Conservation (phyloP, 2,329 filamentous ascomycete species). For the Leptographium wingfieldii region DNA sequence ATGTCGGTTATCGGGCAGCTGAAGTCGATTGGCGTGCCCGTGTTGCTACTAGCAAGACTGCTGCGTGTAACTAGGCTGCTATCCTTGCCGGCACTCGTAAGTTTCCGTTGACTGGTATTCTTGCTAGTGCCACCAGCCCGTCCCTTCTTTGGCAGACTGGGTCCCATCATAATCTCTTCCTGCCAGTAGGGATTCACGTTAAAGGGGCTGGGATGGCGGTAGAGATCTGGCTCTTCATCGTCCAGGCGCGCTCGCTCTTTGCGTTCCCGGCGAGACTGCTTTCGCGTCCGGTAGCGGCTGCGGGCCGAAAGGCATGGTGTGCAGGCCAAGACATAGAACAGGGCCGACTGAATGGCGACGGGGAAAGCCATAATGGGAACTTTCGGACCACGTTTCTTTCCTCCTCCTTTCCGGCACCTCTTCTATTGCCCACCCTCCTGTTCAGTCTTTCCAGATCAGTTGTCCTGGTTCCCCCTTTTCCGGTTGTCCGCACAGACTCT, state of each 20-base stretch:
- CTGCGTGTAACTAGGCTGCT: slow-evolving; percentile 30
- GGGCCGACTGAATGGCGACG: slow-evolving; percentile 57
- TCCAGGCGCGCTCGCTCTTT: slow-evolving; percentile 52
- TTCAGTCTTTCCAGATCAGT: background rate
- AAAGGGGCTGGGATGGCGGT: slow-evolving; percentile 70
- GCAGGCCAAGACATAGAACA: slow-evolving; percentile 69
- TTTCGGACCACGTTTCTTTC: background rate
- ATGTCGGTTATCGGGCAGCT: background rate
- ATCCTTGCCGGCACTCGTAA: slow-evolving; percentile 45
- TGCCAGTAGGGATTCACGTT: slow-evolving; percentile 82
- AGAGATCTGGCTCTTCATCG: slow-evolving; percentile 57
- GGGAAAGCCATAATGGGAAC: slow-evolving; percentile 33
- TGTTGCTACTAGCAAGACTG: slow-evolving; percentile 23
- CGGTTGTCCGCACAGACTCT: background rate
- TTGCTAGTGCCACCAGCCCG: slow-evolving; percentile 31
- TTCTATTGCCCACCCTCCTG: background rate
- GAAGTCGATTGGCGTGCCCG: slow-evolving; percentile 18
- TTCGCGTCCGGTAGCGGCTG: slow-evolving; percentile 56
- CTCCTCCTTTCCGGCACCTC: background rate
- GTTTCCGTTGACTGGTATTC: slow-evolving; percentile 45
- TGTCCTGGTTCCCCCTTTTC: background rate
- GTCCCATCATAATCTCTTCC: slow-evolving; percentile 75
- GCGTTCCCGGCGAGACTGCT: slow-evolving; percentile 55
- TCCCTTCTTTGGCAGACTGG: slow-evolving; percentile 54
- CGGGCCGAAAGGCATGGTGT: slow-evolving; percentile 63